Percentiles rank a stretch among this genome's conserved stretches.
These are phyloP conservation scores for Backusella westeae DNA, from an alignment of 192 early-diverging fungal species.

Conservation along the genomic window DNA sequence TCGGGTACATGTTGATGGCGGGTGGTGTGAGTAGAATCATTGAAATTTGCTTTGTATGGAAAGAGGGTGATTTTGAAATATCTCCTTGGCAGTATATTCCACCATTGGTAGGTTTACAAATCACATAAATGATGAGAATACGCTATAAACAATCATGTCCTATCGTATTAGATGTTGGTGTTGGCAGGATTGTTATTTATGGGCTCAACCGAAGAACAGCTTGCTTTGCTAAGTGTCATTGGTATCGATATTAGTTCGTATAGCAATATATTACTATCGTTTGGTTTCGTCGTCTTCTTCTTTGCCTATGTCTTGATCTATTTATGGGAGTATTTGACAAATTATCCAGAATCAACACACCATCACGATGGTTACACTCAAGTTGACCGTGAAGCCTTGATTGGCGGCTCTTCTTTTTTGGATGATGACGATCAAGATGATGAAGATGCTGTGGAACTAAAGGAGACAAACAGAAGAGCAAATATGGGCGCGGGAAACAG, in stretches of 20 bases:
- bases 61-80: slow-evolving; percentile 26
- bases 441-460: slow-evolving; percentile 18
- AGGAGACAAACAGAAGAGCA: slow-evolving; percentile 7
- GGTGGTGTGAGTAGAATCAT: slow-evolving; percentile 55
- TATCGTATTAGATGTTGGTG: slow-evolving; percentile 38
- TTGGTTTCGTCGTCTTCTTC: slow-evolving; percentile 59
- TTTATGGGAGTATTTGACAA: slow-evolving; percentile 31
- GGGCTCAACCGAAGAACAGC: slow-evolving; percentile 59
- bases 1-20: slow-evolving; percentile 59
- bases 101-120: slow-evolving; percentile 31
- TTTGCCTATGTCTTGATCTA: slow-evolving; percentile 49
- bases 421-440: slow-evolving; percentile 23
- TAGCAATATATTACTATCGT: slow-evolving; percentile 51
- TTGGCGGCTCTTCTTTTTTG: slow-evolving; percentile 15
- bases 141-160: neutral
- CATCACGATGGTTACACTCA: slow-evolving; percentile 4
- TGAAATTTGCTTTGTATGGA: slow-evolving; percentile 52
- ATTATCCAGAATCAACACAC: neutral
- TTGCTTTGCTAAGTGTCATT: slow-evolving; percentile 39
- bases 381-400: neutral
- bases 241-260: slow-evolving; percentile 59
- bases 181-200: slow-evolving; percentile 64
- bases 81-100: slow-evolving; percentile 40
- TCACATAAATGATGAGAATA: neutral
- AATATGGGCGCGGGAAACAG: neutral